phyloP scores from a whole-genome alignment of 2,329 filamentous ascomycete species.

The Fulvia fulva region DNA sequence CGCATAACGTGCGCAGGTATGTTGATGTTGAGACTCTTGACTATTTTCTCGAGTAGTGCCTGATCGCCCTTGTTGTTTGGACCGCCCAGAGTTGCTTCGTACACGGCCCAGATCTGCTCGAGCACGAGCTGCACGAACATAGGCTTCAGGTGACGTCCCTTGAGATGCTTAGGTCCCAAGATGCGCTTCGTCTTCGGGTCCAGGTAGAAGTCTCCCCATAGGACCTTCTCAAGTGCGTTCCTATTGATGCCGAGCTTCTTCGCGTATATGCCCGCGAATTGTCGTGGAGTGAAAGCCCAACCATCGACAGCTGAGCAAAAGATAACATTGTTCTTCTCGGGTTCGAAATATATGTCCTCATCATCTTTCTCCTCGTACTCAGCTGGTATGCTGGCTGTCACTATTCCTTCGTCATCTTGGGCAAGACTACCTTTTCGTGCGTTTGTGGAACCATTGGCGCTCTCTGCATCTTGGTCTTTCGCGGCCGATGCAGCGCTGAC shows the following conservation, averaged over 20 bases:
- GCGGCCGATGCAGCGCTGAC: constrained; percentile 61
- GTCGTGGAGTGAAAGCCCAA: constrained; percentile 96
- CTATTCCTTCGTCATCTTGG: constrained; percentile 51
- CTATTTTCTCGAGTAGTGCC: constrained; percentile 83
- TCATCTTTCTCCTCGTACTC: constrained; percentile 88
- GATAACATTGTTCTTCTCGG: constrained; percentile 98
- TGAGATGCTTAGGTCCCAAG: constrained; percentile 83
- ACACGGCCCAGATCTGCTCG: constrained; percentile 94
- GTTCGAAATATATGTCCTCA: constrained; percentile 95
- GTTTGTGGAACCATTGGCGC: constrained; percentile 22
- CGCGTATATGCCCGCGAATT: constrained; percentile 90
- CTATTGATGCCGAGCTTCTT: constrained; percentile 96
- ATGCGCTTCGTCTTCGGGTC: constrained; percentile 97
- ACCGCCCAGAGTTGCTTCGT: constrained; percentile 81
- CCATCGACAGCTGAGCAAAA: constrained; percentile 97
- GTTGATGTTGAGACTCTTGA: constrained; percentile 79
- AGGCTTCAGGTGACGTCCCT: constrained; percentile 84
- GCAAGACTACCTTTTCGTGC: constrained; percentile 45
- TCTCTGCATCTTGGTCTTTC: constrained; percentile 26
- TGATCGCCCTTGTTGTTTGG: constrained; percentile 80
- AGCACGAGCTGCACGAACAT: constrained; percentile 97
- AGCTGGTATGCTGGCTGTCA: constrained; percentile 46
- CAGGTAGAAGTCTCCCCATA: constrained; percentile 96
- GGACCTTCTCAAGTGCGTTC: constrained; percentile 79
- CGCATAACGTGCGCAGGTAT: constrained; percentile 80